Evolutionary conservation across 2,329 filamentous ascomycete species (phyloP), one percentile per base, ranked within the genome.

Genomic region (Curvularia sp.): DNA sequence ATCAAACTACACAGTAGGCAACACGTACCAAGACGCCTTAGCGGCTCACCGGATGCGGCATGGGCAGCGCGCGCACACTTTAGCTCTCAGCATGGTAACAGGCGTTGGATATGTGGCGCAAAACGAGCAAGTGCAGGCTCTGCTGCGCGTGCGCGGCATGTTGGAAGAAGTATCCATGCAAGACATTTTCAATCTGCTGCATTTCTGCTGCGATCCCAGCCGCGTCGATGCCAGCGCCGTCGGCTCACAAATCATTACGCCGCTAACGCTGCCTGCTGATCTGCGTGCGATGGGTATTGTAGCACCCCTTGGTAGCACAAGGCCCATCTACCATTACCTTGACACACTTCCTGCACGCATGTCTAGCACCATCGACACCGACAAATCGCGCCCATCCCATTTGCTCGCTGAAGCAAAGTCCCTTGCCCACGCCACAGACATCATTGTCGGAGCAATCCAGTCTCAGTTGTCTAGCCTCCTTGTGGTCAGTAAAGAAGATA

Each of bases 11-110:
- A 66, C 64, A 0, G 68, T 64, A 9, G 72, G 61, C 7, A 67
- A 67, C 41, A 66, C 69, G 1, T 73, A 63, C 42, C 63, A 71
- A 49, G 71, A 74, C 36, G 60, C 61, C 9, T 53, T 73, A 3
- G 70, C 69, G 0, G 51, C 56, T 5, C 66, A 72, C 21, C 63
- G 76, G 2, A 45, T 57, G 15, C 18, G 34, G 5, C 56, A 59
- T 5, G 63, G 66, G 12, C 52, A 66, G 19, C 57, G 51, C 15
- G 66, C 67, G 1, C 47, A 64, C 5, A 54, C 65, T 2, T 42
- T 72, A 3, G 65, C 66, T n/a, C 48, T 72, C 3, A 63, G 67
- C 19, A 57, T 58, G 49, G 59, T 71, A 27, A 45, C 42, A 9
- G 55, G 48, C 13, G 60, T 61, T 2, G 68, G 65, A 15, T 57